Evolutionary conservation across 1,284 basidiomycete species (phyloP), one percentile per base, ranked within the genome.

Genomic region (Naganishia cerealis): DNA sequence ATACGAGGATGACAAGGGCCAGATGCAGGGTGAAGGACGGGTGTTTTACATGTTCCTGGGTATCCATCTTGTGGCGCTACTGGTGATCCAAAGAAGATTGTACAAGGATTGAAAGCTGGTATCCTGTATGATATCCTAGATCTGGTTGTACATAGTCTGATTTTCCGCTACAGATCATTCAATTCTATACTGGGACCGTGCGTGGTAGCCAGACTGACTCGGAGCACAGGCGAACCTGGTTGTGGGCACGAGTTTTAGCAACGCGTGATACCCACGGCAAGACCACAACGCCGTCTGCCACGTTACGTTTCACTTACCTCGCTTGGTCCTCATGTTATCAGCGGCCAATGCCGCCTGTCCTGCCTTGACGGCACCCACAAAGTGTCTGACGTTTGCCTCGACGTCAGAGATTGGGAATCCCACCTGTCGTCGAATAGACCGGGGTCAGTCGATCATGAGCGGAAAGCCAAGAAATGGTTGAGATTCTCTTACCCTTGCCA

Each of bases 31-130:
- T 73, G 88, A 91, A 75, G 91, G 91, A 21, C 83, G 88, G 62
- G 87, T 93, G 2, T 94, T 94, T 77, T 92, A 90, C 74, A 82
- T 92, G 8, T 94, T 93, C 75, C 87, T 85, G 3, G 80, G 38
- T 2, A 70, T 75, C 5, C 73, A 79, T 55, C 66, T 72, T 8
- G 13, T 76, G 10, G 71, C 73, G 38, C 68, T 69, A 0, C 3
- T 75, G 1, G 66, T 79, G 5, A 72, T 76, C 12, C 72, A 71
- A 68, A 68, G 73, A 10, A 65, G 56, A 24, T 66, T 70, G 62
- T 70, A 70, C n/a, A 50, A 50, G 16, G 50, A 63, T 12, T 63
- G 42, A 40, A 24, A n/a, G 15, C 1, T 56, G 13, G 29, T 1
- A 33, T 33, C 46, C 46, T n/a, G n/a, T 21, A 50, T 50, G 9